Conservation (phyloP, 495 filamentous ascomycete genomes). For the Penicillium argentinense region DNA sequence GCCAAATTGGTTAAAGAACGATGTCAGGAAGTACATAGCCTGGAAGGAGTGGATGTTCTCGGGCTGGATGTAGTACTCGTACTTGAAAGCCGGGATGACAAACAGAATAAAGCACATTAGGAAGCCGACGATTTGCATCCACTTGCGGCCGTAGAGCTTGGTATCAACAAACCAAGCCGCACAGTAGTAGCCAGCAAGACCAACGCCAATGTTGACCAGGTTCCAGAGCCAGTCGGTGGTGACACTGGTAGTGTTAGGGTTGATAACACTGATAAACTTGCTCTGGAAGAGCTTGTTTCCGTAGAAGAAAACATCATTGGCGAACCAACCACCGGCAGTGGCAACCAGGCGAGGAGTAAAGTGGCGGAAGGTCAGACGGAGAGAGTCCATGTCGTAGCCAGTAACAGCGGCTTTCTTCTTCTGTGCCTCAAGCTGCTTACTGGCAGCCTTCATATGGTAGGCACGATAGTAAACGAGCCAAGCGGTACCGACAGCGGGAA, state of each 20-base stretch:
- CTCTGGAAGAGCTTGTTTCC: slow-evolving; percentile 94
- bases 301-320: slow-evolving; percentile 94
- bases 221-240: slow-evolving; percentile 85
- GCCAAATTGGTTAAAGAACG: slow-evolving; percentile 95
- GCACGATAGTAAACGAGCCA: slow-evolving; percentile 91
- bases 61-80: slow-evolving; percentile 66
- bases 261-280: slow-evolving; percentile 76
- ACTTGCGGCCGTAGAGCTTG: slow-evolving; percentile 87
- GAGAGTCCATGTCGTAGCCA: slow-evolving; percentile 77
- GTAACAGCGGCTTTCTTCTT: slow-evolving; percentile 84
- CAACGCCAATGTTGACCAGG: slow-evolving; percentile 77
- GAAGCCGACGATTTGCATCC: slow-evolving; percentile 89
- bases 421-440: slow-evolving; percentile 67
- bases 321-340: slow-evolving; percentile 80
- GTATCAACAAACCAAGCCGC: slow-evolving; percentile 79
- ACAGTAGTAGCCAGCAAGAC: slow-evolving; percentile 76
- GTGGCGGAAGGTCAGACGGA: slow-evolving; percentile 67
- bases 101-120: slow-evolving; percentile 83
- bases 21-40: slow-evolving; percentile 85
- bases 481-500: slow-evolving; percentile 79
- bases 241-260: slow-evolving; percentile 56
- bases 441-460: slow-evolving; percentile 77
- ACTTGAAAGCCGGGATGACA: slow-evolving; percentile 79
- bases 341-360: slow-evolving; percentile 80
- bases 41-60: slow-evolving; percentile 77